Conservation (phyloP, 192 early-diverging fungal genomes). For the Coemansia sp. region DNA sequence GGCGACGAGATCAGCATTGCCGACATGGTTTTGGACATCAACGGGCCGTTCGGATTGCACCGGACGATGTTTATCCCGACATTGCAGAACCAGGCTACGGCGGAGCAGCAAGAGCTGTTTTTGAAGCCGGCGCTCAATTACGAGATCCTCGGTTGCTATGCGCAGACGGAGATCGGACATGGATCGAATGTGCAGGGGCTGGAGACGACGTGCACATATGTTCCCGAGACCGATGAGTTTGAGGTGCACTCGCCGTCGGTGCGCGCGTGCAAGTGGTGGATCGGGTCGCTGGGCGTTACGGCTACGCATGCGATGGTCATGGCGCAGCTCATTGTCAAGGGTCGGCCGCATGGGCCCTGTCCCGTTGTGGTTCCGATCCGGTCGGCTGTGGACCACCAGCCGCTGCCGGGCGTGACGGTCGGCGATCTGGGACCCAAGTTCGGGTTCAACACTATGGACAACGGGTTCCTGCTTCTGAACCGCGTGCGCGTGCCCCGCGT, state of each 20-base stretch:
- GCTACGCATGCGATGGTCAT: conserved; percentile 85
- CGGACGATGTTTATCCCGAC: conserved; percentile 84
- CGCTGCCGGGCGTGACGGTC: conserved; percentile 77
- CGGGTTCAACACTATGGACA: conserved; percentile 84
- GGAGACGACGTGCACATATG: conserved; percentile 84
- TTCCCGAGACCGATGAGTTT: conserved; percentile 83
- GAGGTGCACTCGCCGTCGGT: conserved; percentile 79
- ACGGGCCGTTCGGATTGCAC: conserved; percentile 68
- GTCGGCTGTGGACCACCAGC: conserved; percentile 69
- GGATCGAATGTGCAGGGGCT: conserved; percentile 81
- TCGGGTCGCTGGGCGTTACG: conserved; percentile 77
- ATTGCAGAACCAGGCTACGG: conserved; percentile 68
- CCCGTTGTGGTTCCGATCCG: conserved; percentile 83
- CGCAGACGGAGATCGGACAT: conserved; percentile 80
- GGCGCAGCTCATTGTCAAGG: conserved; percentile 73
- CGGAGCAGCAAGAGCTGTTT: conserved; percentile 79
- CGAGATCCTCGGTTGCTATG: conserved; percentile 84
- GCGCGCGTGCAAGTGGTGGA: conserved; percentile 87
- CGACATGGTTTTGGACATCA: conserved; percentile 56
- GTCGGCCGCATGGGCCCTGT: conserved; percentile 77
- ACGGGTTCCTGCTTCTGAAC: conserved; percentile 83
- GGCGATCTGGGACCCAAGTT: conserved; percentile 90
- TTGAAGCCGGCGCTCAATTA: conserved; percentile 70
- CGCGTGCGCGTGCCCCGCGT: conserved; percentile 76
- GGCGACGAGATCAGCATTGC: conserved; percentile 56